A percentile compares a stretch with the other conserved stretches of the same genome.
phyloP scores from a whole-genome alignment of 768 basidiomycete species.

The Coprinellus micaceus region DNA sequence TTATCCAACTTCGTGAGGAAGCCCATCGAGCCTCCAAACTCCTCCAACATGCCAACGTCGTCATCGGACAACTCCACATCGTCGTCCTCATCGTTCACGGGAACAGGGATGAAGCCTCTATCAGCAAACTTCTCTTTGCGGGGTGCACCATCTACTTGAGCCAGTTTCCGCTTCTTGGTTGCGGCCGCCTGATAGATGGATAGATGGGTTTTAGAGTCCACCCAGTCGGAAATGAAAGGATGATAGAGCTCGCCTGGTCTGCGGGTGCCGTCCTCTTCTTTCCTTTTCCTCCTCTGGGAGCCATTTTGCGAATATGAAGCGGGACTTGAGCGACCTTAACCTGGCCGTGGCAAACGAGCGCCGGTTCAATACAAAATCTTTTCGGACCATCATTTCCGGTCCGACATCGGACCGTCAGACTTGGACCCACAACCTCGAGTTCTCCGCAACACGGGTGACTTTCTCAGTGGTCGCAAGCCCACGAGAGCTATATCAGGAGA shows the following conservation, averaged over 20 bases:
- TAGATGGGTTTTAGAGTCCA: not conserved
- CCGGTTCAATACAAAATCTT: not conserved
- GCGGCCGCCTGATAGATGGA: not conserved
- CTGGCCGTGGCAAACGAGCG: no score
- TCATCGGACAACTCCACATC: slow-evolving; percentile 63
- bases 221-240: not conserved
- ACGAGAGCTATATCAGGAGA: no score
- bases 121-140: slow-evolving; percentile 58
- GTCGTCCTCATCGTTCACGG: slow-evolving; percentile 36
- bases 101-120: slow-evolving; percentile 60
- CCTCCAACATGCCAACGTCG: slow-evolving; percentile 61
- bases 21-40: slow-evolving; percentile 56
- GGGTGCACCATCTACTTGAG: not conserved
- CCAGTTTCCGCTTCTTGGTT: slow-evolving; percentile 1
- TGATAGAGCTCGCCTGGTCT: not conserved
- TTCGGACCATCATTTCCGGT: no score
- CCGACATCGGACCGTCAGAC: no score
- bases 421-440: no score
- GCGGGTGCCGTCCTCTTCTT: slow-evolving; percentile 2
- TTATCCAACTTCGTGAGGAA: slow-evolving; percentile 75
- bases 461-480: no score
- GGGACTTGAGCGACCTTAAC: no score
- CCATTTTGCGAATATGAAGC: not conserved
- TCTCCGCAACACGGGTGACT: no score
- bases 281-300: not conserved